Evolutionary conservation across 2,329 filamentous ascomycete genomes (phyloP).

Genomic region (Sphaerulina musiva): DNA sequence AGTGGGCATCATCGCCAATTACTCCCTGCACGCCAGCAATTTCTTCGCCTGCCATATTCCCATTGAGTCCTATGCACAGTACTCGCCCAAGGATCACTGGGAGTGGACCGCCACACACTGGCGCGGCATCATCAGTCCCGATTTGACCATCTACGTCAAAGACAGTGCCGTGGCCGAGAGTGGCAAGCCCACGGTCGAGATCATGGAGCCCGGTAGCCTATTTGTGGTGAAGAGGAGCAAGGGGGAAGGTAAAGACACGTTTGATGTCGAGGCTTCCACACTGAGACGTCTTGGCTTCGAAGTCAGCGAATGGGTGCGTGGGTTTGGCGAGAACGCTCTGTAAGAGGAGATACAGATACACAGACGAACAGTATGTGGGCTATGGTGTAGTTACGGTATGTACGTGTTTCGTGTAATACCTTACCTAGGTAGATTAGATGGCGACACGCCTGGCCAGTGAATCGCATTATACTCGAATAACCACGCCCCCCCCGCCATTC

Average conservation of each 20-base stretch:
- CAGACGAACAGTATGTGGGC: too few relatives aligned
- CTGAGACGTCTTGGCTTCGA: slow-evolving; percentile 77
- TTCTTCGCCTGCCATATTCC: slow-evolving; percentile 65
- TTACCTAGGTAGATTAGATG: too few relatives aligned
- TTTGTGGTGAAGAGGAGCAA: slow-evolving; percentile 37
- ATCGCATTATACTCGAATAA: too few relatives aligned
- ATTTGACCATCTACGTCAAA: slow-evolving; percentile 66
- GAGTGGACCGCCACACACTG: slow-evolving; percentile 94
- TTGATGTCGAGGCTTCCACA: slow-evolving; percentile 42
- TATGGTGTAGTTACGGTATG: too few relatives aligned
- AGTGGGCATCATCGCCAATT: slow-evolving; percentile 70
- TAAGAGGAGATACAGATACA: background rate
- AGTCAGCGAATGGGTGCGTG: slow-evolving; percentile 69
- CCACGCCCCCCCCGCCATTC: too few relatives aligned
- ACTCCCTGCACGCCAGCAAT: slow-evolving; percentile 73
- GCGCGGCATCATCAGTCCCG: slow-evolving; percentile 76
- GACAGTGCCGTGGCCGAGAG: slow-evolving; percentile 26
- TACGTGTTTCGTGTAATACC: too few relatives aligned
- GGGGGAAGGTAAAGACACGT: slow-evolving; percentile 25
- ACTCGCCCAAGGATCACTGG: slow-evolving; percentile 85
- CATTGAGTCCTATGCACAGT: slow-evolving; percentile 59
- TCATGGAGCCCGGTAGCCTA: slow-evolving; percentile 39
- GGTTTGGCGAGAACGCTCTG: slow-evolving; percentile 23
- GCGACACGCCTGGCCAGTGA: too few relatives aligned
- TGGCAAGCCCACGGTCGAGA: slow-evolving; percentile 33